phyloP scores from a whole-genome alignment of 352 stramenopile species.

The Phytopythium mirpurense region DNA sequence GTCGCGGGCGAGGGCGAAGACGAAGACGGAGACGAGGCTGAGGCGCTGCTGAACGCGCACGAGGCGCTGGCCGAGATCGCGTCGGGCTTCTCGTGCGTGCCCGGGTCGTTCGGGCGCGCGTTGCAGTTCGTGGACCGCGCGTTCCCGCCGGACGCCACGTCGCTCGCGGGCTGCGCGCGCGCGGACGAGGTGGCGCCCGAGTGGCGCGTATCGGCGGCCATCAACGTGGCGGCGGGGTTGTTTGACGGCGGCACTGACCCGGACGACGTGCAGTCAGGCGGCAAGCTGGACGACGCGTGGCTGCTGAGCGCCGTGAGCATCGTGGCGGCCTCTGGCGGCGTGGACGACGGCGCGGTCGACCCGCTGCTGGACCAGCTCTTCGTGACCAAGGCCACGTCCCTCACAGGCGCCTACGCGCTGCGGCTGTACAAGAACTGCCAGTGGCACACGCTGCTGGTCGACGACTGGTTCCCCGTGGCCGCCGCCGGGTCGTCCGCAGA shows the following conservation, averaged over 20 bases:
- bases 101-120: slow-evolving; percentile 70
- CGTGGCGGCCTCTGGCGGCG: slow-evolving; percentile 81
- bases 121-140: slow-evolving; percentile 88
- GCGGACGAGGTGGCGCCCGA: slow-evolving; percentile 45
- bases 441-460: slow-evolving; percentile 91
- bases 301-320: slow-evolving; percentile 90
- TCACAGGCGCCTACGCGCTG: slow-evolving; percentile 90
- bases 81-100: slow-evolving; percentile 68
- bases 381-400: slow-evolving; percentile 85
- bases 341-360: slow-evolving; percentile 88
- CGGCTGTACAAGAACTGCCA: slow-evolving; percentile 90
- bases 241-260: slow-evolving; percentile 92
- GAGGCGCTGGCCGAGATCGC: slow-evolving; percentile 86
- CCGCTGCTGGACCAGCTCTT: slow-evolving; percentile 88
- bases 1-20: slow-evolving; percentile 1
- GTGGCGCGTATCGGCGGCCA: slow-evolving; percentile 83
- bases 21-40: slow-evolving; percentile 38
- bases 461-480: slow-evolving; percentile 88
- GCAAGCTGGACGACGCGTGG: slow-evolving; percentile 86
- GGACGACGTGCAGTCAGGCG: slow-evolving; percentile 76
- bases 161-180: slow-evolving; percentile 53
- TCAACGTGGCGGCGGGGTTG: slow-evolving; percentile 85
- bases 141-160: slow-evolving; percentile 79
- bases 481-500: not conserved
- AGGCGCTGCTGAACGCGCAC: slow-evolving; percentile 74